phyloP scores from a whole-genome alignment of 208 protist genomes.

The Acanthamoeba royreba region DNA sequence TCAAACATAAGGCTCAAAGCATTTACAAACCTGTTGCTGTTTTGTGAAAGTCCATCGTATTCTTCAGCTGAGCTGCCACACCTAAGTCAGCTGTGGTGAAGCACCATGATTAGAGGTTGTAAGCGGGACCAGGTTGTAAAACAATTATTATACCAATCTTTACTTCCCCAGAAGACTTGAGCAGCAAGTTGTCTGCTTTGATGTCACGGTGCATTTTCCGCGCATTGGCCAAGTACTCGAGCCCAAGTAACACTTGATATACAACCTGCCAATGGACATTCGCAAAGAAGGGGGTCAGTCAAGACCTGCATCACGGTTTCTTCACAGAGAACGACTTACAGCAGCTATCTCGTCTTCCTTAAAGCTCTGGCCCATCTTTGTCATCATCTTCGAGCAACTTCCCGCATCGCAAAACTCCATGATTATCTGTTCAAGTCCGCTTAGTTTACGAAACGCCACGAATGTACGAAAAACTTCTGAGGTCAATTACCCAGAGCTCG shows the following conservation, averaged over 20 bases:
- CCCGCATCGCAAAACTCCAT: constrained; percentile 9
- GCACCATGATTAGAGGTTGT: no score
- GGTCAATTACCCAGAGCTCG: background rate
- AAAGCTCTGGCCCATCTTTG: background rate
- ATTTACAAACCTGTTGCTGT: background rate
- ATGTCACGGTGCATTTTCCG: constrained; percentile 36
- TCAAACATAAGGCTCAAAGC: no score
- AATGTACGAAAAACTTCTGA: no score
- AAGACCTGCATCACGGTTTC: background rate
- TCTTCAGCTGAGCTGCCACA: background rate
- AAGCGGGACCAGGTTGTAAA: background rate
- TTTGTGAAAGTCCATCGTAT: constrained; percentile 7
- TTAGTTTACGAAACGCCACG: no score
- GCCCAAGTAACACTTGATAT: background rate
- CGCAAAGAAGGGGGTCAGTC: background rate
- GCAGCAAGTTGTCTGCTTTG: constrained; percentile 13
- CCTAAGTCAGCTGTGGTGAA: background rate
- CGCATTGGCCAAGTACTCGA: background rate
- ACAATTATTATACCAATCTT: background rate
- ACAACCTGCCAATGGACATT: background rate
- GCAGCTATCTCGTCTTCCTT: background rate
- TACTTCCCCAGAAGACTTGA: background rate
- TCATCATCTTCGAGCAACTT: constrained; percentile 4
- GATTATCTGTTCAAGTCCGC: background rate
- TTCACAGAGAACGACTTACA: background rate